Conservation (phyloP, 768 basidiomycete genomes). For the Dioszegia aurantiaca region DNA sequence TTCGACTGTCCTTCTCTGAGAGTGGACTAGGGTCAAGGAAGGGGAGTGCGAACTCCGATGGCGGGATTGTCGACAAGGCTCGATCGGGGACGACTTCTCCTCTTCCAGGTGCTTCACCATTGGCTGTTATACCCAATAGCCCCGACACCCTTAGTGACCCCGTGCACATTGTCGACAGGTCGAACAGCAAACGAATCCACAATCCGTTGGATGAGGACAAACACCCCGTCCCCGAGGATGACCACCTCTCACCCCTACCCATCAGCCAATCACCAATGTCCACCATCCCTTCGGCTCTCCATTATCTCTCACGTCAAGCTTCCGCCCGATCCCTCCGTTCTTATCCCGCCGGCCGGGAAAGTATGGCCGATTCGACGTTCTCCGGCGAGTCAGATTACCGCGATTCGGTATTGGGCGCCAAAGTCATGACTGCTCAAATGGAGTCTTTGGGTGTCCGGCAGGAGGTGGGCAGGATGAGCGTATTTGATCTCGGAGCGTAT, state of each 20-base stretch:
- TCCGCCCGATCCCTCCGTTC: not conserved
- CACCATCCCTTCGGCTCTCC: not conserved
- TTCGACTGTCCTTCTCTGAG: not conserved
- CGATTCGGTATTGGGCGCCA: not conserved
- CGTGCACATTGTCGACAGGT: too few species aligned
- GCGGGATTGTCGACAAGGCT: too few species aligned
- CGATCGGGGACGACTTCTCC: too few species aligned
- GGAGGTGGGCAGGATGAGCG: constrained; percentile 9
- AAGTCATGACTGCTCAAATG: constrained; percentile 8
- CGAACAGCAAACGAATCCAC: too few species aligned
- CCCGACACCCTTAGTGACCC: too few species aligned
- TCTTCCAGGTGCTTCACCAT: too few species aligned
- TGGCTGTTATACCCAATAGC: too few species aligned
- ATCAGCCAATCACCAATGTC: not conserved
- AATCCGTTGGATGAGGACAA: not conserved
- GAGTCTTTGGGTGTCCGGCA: not conserved
- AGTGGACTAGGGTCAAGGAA: not conserved
- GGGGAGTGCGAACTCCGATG: not conserved
- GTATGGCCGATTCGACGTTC: constrained; percentile 1
- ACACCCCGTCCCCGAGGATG: constrained; percentile 3
- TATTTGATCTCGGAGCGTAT: constrained; percentile 4
- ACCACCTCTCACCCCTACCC: not conserved
- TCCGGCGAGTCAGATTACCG: constrained; percentile 5
- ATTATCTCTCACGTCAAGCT: not conserved
- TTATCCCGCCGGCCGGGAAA: not conserved